Conservation (phyloP, 2,329 filamentous ascomycete genomes). For the Sphaerulina populicola region DNA sequence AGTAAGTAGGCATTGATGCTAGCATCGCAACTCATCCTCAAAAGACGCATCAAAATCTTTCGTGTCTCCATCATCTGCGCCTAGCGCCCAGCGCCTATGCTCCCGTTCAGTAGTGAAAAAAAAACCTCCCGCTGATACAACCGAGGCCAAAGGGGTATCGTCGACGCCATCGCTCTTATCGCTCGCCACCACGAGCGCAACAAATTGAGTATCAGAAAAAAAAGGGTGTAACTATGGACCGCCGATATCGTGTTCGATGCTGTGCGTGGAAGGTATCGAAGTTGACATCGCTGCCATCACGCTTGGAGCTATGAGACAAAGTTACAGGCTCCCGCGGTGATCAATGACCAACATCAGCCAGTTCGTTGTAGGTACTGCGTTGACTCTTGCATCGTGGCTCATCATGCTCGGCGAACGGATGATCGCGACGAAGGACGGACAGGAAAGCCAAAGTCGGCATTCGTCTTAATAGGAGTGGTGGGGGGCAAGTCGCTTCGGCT, state of each 20-base stretch:
- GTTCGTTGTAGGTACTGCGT: neutral
- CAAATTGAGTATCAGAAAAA: slow-evolving; percentile 12
- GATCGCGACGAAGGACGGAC: slow-evolving; percentile 11
- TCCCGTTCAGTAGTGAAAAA: neutral
- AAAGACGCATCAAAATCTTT: slow-evolving; percentile 5
- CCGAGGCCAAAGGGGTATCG: neutral
- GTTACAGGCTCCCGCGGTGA: neutral
- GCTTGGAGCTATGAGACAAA: neutral
- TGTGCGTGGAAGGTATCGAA: neutral
- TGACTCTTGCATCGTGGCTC: neutral
- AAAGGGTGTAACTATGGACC: slow-evolving; percentile 1
- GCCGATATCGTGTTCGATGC: neutral
- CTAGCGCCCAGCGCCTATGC: slow-evolving; percentile 1
- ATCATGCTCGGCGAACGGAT: slow-evolving; percentile 7
- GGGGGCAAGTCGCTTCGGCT: slow-evolving; percentile 20
- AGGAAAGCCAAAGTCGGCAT: slow-evolving; percentile 14
- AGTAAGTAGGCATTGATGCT: slow-evolving; percentile 2
- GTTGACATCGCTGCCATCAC: neutral
- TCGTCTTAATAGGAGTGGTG: slow-evolving; percentile 16
- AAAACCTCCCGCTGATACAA: slow-evolving; percentile 6
- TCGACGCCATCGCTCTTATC: slow-evolving; percentile 10
- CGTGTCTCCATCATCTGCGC: slow-evolving; percentile 5
- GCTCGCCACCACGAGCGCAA: slow-evolving; percentile 10
- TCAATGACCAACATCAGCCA: neutral
- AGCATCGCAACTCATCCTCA: neutral